Base-by-base conservation (phyloP, 2,329 filamentous ascomycete genomes). In the Canariomyces notabilis region DNA sequence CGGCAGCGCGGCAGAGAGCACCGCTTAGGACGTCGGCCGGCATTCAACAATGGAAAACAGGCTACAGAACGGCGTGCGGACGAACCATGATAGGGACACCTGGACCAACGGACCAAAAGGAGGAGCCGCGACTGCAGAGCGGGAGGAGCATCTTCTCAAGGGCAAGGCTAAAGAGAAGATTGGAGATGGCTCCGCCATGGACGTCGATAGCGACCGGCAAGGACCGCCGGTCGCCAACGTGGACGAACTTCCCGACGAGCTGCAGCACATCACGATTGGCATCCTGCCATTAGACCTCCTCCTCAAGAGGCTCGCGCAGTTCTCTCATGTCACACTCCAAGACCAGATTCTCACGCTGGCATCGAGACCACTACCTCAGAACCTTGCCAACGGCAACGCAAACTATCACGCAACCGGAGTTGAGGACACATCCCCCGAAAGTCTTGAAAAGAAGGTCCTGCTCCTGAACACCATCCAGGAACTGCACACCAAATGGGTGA, bases 401-500 rank as follows among this genome's bases (percentile, higher is more conserved):
- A 63, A 67, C 23, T 63, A 68, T 44, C 48, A 59, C 22, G 58
- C 65, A 22, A 65, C 64, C 42, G 59, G 61, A 4, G 56, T 61
- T 2, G 77, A 82, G 44, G 82, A 87, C 58, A 72, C 68, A 16
- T 83, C 80, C 1, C 62, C 66, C 32, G 80, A 83, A 50, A 91
- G 88, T 59, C 60, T 87, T 11, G 73, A 76, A 23, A 95, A 95
- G 68, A 96, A 95, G 67, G 68, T 79, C 21, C 68, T 74, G 29
- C 65, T 96, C 43, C 67, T 95, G 49, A 80, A 86, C 35, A 95
- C 93, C 68, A 82, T 86, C 7, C 84, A 91, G 62, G 78, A 82
- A 18, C 80, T 85, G 59, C 84, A 95, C 60, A 82, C 84, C 22
- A 89, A 88, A 69, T 97, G 94, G 74, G 88, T 95, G 64, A 97